phyloP scores from a whole-genome alignment of 129 eudicot genomes.

The Erigeron canadensis region DNA sequence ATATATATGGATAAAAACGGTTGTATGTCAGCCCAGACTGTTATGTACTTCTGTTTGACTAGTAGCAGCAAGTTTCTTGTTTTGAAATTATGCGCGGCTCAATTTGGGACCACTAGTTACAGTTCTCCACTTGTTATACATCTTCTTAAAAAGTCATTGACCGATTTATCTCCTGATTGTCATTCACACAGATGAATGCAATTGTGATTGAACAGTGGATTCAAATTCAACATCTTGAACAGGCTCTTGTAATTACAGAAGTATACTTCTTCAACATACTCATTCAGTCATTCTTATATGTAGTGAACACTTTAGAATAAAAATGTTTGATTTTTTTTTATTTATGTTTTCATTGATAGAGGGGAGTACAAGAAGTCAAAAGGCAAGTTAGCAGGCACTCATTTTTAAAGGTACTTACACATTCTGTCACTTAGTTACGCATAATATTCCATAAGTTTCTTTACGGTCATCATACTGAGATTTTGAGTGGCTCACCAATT shows the following conservation, averaged over 20 bases:
- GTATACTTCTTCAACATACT: slow-evolving; percentile 35
- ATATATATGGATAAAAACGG: no score
- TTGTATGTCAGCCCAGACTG: no score
- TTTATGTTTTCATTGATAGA: slow-evolving; percentile 35
- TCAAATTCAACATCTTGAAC: slow-evolving; percentile 89
- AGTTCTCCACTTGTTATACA: not conserved
- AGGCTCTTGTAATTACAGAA: slow-evolving; percentile 72
- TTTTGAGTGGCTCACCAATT: no score
- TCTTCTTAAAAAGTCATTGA: not conserved
- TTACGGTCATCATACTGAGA: not conserved
- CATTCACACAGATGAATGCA: slow-evolving; percentile 49
- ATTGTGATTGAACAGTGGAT: slow-evolving; percentile 87
- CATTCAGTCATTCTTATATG: slow-evolving; percentile 3
- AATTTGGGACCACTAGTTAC: not conserved
- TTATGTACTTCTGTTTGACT: not conserved
- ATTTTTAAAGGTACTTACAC: slow-evolving; percentile 55
- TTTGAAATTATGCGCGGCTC: not conserved
- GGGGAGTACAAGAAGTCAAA: slow-evolving; percentile 34
- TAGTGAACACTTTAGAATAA: slow-evolving; percentile 3
- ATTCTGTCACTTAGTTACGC: slow-evolving; percentile 1
- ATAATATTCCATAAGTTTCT: not conserved
- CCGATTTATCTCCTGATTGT: not conserved
- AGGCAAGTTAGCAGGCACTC: slow-evolving; percentile 49
- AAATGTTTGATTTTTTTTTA: slow-evolving; percentile 16
- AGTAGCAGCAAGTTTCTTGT: not conserved